Percentiles rank a stretch among this genome's conserved stretches.
phyloP scores from a whole-genome alignment of 306 rosid species.

The Pterocarpus macrocarpus region DNA sequence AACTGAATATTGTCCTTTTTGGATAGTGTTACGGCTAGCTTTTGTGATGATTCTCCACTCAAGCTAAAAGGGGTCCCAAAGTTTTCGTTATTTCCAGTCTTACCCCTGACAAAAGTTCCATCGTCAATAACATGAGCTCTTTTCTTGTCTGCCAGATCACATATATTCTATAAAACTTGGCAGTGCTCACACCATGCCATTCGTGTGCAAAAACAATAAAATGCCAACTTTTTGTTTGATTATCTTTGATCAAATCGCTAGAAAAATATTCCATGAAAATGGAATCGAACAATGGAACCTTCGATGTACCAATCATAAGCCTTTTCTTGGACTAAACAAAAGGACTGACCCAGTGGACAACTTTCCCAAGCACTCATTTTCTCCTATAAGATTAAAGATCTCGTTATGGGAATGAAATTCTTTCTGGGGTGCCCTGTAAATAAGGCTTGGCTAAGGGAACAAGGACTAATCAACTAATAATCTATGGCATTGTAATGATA shows the following conservation, averaged over 20 bases:
- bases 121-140: conserved; percentile 38
- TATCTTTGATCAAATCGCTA: conserved; percentile 39
- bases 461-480: conserved; percentile 45
- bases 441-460: conserved; percentile 52
- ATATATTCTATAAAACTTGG: conserved; percentile 44
- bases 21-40: background rate
- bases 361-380: conserved; percentile 51
- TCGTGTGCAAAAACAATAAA: conserved; percentile 49
- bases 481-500: conserved; percentile 66
- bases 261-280: conserved; percentile 51
- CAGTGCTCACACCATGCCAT: conserved; percentile 43
- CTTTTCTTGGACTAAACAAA: conserved; percentile 46
- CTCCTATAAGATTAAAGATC: conserved; percentile 5
- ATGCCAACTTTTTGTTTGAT: background rate
- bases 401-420: conserved; percentile 41
- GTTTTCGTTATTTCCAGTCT: conserved; percentile 30
- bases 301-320: conserved; percentile 50
- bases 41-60: conserved; percentile 43
- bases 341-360: conserved; percentile 43
- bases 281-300: conserved; percentile 53
- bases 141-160: conserved; percentile 70
- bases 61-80: conserved; percentile 30
- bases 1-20: conserved; percentile 10
- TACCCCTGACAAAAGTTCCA: conserved; percentile 52
- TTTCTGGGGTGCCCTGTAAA: conserved; percentile 30